Conservation (phyloP, 2,329 filamentous ascomycete genomes). For the Pseudopithomyces maydicus region DNA sequence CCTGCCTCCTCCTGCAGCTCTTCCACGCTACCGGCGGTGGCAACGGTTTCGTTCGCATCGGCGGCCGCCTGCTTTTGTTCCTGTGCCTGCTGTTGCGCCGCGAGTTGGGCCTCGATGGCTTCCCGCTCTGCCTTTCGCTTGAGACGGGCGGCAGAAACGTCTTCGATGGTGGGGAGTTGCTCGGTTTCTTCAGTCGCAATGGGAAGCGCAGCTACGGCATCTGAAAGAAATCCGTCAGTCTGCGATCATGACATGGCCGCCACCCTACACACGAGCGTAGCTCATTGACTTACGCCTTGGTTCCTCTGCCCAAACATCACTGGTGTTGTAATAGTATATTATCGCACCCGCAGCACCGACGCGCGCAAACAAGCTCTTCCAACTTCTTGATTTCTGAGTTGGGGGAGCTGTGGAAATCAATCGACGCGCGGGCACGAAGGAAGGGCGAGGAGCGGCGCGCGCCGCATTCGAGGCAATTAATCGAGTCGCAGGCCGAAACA, state of each 20-base stretch:
- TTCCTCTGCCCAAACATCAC: constrained; percentile 83
- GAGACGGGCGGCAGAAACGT: constrained; percentile 49
- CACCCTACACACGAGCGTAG: neutral
- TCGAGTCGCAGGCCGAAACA: constrained; percentile 60
- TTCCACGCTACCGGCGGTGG: constrained; percentile 48
- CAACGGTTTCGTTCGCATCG: neutral
- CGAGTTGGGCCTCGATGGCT: constrained; percentile 15
- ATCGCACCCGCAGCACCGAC: constrained; percentile 77
- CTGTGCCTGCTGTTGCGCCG: constrained; percentile 20
- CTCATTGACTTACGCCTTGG: constrained; percentile 64
- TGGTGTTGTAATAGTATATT: constrained; percentile 95
- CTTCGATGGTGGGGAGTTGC: constrained; percentile 51
- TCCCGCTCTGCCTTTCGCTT: constrained; percentile 39
- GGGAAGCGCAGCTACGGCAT: constrained; percentile 37
- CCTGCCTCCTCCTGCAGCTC: constrained; percentile 79
- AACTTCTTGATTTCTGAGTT: constrained; percentile 72
- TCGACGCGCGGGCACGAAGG: constrained; percentile 46
- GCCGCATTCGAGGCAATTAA: constrained; percentile 40
- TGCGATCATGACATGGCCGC: constrained; percentile 5
- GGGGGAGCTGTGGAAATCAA: constrained; percentile 64
- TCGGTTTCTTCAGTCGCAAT: constrained; percentile 50
- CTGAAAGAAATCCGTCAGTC: constrained; percentile 20
- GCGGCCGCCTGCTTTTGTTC: neutral
- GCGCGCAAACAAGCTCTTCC: constrained; percentile 76
- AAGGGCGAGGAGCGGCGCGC: constrained; percentile 46